phyloP scores from a whole-genome alignment of 108 stramenopile genomes.

The Seminavis robusta region DNA sequence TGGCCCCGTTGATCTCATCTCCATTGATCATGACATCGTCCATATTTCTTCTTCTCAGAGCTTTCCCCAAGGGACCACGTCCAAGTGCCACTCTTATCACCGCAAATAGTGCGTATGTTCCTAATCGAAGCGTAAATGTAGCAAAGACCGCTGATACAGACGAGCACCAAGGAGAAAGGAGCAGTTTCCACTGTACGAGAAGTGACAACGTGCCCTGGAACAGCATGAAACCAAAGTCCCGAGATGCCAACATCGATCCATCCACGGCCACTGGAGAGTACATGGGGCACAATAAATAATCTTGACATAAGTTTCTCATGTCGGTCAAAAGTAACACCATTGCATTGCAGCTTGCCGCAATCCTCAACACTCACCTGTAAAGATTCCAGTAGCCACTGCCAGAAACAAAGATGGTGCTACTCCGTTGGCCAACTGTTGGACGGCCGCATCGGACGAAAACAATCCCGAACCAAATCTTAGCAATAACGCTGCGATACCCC shows the following conservation, averaged over 20 bases:
- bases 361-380: conserved; percentile 21
- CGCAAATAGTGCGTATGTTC: conserved; percentile 45
- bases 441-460: conserved; percentile 58
- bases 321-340: neutral
- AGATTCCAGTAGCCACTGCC: conserved; percentile 58
- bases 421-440: conserved; percentile 48
- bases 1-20: too few relatives aligned
- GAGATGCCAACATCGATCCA: conserved; percentile 74
- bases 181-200: conserved; percentile 44
- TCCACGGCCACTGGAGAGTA: conserved; percentile 48
- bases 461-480: conserved; percentile 46
- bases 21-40: neutral
- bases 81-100: conserved; percentile 31
- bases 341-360: neutral
- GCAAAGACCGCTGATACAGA: conserved; percentile 39
- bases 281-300: neutral
- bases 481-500: conserved; percentile 41
- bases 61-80: conserved; percentile 47
- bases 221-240: conserved; percentile 80
- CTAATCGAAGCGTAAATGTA: conserved; percentile 59
- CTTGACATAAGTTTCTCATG: neutral
- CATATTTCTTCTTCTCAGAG: conserved; percentile 8
- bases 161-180: conserved; percentile 33
- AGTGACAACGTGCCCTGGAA: conserved; percentile 45
- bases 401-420: conserved; percentile 65